phyloP scores from a whole-genome alignment of 768 basidiomycete species.

The Boletellus ananas region DNA sequence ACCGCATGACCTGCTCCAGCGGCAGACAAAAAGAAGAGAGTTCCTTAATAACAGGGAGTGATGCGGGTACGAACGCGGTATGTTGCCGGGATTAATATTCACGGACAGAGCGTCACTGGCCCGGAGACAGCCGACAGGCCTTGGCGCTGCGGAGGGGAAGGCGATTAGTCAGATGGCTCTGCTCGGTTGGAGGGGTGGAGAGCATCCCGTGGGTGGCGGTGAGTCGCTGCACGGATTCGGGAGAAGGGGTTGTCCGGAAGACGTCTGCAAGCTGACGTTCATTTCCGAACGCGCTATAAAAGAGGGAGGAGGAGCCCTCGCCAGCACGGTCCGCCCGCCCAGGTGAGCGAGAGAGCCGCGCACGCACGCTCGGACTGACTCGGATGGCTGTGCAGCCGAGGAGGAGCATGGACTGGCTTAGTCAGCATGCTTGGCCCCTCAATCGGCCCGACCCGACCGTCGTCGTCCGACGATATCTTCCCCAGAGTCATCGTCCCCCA shows the following conservation, averaged over 20 bases:
- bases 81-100: conserved; percentile 26
- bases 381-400: conserved; percentile 21
- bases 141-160: conserved; percentile 26
- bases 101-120: conserved; percentile 24
- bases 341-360: conserved; percentile 17
- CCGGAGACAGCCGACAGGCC: conserved; percentile 14
- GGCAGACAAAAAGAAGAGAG: conserved; percentile 25
- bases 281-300: conserved; percentile 35
- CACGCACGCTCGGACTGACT: conserved; percentile 11
- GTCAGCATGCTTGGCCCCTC: conserved; percentile 28
- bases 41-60: conserved; percentile 31
- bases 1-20: conserved; percentile 21
- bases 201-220: conserved; percentile 26
- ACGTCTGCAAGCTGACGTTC: conserved; percentile 30
- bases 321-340: background rate
- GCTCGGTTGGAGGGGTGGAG: conserved; percentile 19
- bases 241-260: conserved; percentile 27
- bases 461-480: conserved; percentile 33
- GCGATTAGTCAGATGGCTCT: conserved; percentile 31
- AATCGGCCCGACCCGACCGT: conserved; percentile 35
- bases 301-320: conserved; percentile 9
- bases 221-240: conserved; percentile 30
- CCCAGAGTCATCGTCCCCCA: conserved; percentile 23
- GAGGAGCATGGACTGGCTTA: conserved; percentile 29
- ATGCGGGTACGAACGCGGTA: conserved; percentile 23